Evolutionary conservation across 495 filamentous ascomycete species (phyloP).

Genomic region (Penicillium antarcticum): DNA sequence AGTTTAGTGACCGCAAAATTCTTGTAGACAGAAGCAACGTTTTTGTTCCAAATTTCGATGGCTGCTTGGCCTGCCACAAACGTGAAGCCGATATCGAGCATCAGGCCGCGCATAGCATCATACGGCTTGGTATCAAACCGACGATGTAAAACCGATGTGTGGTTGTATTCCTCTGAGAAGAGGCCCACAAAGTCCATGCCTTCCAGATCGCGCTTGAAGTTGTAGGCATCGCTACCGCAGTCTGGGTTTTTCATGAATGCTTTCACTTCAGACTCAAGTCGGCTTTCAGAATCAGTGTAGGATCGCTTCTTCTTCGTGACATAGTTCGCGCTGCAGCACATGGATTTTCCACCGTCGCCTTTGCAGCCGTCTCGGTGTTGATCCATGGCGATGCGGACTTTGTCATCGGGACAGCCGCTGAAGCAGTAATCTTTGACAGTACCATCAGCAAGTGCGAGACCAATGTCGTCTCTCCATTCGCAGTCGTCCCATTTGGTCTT

Average conservation of each 20-base stretch:
- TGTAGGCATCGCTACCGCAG: neutral
- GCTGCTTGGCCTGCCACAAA: neutral
- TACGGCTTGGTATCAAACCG: neutral
- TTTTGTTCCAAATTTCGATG: neutral
- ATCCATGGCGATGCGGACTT: conserved; percentile 1
- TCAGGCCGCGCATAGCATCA: neutral
- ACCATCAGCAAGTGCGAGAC: neutral
- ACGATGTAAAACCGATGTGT: neutral
- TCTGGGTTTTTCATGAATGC: neutral
- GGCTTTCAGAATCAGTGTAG: neutral
- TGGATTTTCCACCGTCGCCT: neutral
- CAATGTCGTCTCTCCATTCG: conserved; percentile 1
- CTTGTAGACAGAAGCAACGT: neutral
- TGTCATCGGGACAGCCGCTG: neutral
- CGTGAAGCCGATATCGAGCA: neutral
- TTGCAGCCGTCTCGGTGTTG: conserved; percentile 1
- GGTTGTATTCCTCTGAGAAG: neutral
- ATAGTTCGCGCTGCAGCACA: neutral
- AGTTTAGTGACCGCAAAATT: neutral
- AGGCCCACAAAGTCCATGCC: neutral
- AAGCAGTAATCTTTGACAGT: neutral
- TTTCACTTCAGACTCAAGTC: neutral
- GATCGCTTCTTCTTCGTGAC: neutral
- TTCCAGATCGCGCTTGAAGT: neutral
- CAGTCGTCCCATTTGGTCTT: conserved; percentile 6